Evolutionary conservation across 768 basidiomycete species (phyloP).

Genomic region (Boletus rex-veris): DNA sequence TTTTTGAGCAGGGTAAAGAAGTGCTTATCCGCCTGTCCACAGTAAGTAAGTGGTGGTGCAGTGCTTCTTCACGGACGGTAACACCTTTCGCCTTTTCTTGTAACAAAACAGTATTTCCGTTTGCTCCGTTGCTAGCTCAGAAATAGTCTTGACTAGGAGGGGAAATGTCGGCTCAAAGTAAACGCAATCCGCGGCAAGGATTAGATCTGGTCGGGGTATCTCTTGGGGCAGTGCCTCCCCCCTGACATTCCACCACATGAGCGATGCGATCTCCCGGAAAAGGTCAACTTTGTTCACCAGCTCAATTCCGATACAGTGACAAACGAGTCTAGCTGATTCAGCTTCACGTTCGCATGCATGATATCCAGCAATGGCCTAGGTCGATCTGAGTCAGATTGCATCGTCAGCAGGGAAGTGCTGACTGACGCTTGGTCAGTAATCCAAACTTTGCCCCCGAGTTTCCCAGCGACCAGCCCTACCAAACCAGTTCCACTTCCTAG

Average conservation of each 20-base stretch:
- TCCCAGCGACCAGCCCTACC: slow-evolving; percentile 80
- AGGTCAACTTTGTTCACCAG: slow-evolving; percentile 52
- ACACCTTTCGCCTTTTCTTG: slow-evolving; percentile 87
- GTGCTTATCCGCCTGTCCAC: slow-evolving; percentile 73
- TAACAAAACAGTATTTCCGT: slow-evolving; percentile 87
- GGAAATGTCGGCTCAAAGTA: slow-evolving; percentile 95
- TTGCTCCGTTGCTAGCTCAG: slow-evolving; percentile 50
- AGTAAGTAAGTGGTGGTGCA: slow-evolving; percentile 3
- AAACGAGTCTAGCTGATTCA: slow-evolving; percentile 55
- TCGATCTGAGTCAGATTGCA: slow-evolving; percentile 11
- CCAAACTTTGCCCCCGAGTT: slow-evolving; percentile 64
- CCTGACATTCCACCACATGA: slow-evolving; percentile 41
- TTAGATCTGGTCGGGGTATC: slow-evolving; percentile 55
- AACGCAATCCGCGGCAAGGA: slow-evolving; percentile 92
- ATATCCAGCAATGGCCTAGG: slow-evolving; percentile 70
- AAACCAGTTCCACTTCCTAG: slow-evolving; percentile 91
- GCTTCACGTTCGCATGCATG: slow-evolving; percentile 68
- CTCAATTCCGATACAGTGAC: slow-evolving; percentile 71
- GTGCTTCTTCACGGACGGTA: neutral
- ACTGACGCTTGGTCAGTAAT: slow-evolving; percentile 92
- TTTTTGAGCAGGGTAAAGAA: slow-evolving; percentile 82
- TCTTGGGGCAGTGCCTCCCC: slow-evolving; percentile 52
- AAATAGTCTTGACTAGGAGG: slow-evolving; percentile 76
- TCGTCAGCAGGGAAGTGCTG: slow-evolving; percentile 1
- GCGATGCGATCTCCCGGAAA: neutral